Percentiles rank a stretch among this genome's conserved stretches.
phyloP scores from a whole-genome alignment of 768 basidiomycete species.

The Mycena pura region DNA sequence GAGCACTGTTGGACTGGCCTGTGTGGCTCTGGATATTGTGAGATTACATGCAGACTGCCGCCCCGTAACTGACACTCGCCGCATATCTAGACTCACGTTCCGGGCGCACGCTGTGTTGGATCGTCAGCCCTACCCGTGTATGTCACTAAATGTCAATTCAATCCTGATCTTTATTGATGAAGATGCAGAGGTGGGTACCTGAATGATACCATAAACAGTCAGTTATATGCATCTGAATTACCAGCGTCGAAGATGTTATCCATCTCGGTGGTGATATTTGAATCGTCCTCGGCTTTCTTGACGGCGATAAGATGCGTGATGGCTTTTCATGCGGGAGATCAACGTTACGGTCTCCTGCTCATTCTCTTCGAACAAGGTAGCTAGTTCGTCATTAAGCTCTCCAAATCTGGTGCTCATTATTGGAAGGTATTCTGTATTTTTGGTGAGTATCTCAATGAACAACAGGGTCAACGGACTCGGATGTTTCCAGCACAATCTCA shows the following conservation, averaged over 20 bases:
- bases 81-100: slow-evolving; percentile 30
- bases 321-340: no score
- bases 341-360: no score
- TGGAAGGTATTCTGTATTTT: no score
- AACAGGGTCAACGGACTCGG: no score
- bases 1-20: slow-evolving; percentile 27
- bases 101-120: slow-evolving; percentile 32
- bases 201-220: not conserved
- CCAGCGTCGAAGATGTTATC: slow-evolving; percentile 35
- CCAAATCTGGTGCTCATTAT: no score
- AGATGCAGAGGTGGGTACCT: not conserved
- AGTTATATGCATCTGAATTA: not conserved
- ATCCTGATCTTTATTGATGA: not conserved
- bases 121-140: slow-evolving; percentile 26
- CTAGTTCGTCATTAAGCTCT: no score
- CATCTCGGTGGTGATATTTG: slow-evolving; percentile 37
- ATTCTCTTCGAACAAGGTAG: no score
- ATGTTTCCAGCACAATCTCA: no score
- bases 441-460: no score
- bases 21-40: slow-evolving; percentile 35
- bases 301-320: slow-evolving; percentile 33
- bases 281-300: slow-evolving; percentile 32
- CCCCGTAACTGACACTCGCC: not conserved
- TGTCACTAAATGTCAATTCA: not conserved
- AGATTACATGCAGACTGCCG: not conserved